Conservation (phyloP, 1,139 yeast genomes). For the Candida sp. region DNA sequence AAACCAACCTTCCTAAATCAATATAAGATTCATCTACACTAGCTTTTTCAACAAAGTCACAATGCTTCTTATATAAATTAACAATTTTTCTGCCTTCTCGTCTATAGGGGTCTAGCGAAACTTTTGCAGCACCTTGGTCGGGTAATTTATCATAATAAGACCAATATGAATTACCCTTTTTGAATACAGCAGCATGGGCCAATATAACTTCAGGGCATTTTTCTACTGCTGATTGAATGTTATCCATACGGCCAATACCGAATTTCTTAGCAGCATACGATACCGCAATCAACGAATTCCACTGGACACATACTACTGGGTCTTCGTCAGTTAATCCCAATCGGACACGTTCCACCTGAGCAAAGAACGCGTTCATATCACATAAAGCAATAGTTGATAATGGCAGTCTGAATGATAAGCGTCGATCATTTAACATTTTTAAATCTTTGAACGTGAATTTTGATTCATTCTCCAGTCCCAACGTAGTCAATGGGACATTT, state of each 20-base stretch:
- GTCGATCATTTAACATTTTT: conserved; percentile 40
- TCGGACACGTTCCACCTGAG: conserved; percentile 87
- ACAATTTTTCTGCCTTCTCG: conserved; percentile 82
- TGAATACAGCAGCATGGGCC: conserved; percentile 94
- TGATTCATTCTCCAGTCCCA: conserved; percentile 10
- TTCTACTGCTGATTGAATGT: conserved; percentile 58
- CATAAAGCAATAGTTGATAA: conserved; percentile 81
- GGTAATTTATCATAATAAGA: conserved; percentile 50
- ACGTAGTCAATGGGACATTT: conserved; percentile 2
- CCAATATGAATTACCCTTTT: conserved; percentile 85
- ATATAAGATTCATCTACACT: conserved; percentile 93
- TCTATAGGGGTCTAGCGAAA: conserved; percentile 87
- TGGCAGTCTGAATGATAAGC: conserved; percentile 55
- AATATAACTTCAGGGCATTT: conserved; percentile 75
- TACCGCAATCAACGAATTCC: conserved; percentile 88
- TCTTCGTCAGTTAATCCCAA: conserved; percentile 60
- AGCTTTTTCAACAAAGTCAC: conserved; percentile 83
- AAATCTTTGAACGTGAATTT: conserved; percentile 46
- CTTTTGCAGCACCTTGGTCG: conserved; percentile 60
- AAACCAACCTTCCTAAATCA: conserved; percentile 61
- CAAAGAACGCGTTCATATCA: conserved; percentile 93
- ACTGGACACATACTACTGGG: conserved; percentile 94
- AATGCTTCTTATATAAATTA: conserved; percentile 49
- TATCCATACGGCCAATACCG: conserved; percentile 80
- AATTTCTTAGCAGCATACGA: conserved; percentile 82